These are phyloP conservation scores for Tremellales sp. DNA, from an alignment of 1,284 basidiomycete species.

Conservation along the genomic window DNA sequence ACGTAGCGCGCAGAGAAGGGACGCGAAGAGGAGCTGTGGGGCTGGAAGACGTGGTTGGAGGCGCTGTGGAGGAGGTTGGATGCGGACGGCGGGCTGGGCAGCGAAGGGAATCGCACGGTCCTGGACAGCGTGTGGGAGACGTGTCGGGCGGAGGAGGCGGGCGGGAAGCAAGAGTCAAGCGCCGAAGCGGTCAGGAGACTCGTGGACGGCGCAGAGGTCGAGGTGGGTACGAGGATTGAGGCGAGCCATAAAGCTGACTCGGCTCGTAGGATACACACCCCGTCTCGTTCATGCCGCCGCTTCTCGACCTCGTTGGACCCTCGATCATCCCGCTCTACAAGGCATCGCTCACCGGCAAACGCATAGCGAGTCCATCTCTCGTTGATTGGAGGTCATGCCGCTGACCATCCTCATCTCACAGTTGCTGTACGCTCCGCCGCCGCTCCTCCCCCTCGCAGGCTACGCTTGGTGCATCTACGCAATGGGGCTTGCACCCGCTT, in stretches of 20 bases:
- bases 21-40: neutral
- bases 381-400: neutral
- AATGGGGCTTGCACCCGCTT: constrained; percentile 25
- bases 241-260: too few relatives aligned
- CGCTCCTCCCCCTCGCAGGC: constrained; percentile 34
- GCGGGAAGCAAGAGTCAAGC: neutral
- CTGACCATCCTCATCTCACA: constrained; percentile 8
- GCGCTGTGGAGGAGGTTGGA: neutral
- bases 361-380: constrained; percentile 27
- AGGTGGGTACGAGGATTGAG: constrained; percentile 5
- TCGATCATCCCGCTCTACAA: constrained; percentile 38
- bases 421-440: constrained; percentile 43
- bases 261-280: constrained; percentile 27
- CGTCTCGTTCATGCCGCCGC: constrained; percentile 33
- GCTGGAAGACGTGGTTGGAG: constrained; percentile 3
- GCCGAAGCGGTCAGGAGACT: neutral
- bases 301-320: constrained; percentile 37
- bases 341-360: constrained; percentile 35
- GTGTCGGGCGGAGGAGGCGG: constrained; percentile 6
- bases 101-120: too few relatives aligned
- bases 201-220: constrained; percentile 1
- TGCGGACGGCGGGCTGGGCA: too few relatives aligned
- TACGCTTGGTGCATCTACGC: constrained; percentile 42
- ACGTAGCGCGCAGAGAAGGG: constrained; percentile 3
- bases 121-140: constrained; percentile 13